These are phyloP conservation scores for Alternaria hordeiaustralica DNA, from an alignment of 2,329 filamentous ascomycete genomes.

Conservation along the genomic window DNA sequence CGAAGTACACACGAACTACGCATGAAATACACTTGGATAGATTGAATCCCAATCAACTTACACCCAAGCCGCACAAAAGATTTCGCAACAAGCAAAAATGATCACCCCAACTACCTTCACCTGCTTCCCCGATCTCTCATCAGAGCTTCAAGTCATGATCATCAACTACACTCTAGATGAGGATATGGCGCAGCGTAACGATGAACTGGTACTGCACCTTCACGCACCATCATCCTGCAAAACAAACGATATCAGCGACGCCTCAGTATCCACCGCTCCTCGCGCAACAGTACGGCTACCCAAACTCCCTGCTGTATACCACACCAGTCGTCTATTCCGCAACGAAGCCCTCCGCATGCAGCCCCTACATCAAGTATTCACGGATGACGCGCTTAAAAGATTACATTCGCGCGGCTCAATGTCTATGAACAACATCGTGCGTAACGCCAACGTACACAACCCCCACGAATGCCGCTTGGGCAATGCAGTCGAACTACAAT, in stretches of 20 bases:
- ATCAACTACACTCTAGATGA: neutral
- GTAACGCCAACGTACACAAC: too few relatives aligned
- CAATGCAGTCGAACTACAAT: too few relatives aligned
- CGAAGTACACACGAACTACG: too few relatives aligned
- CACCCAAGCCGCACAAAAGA: neutral
- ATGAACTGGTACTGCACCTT: neutral
- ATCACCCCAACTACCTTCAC: neutral
- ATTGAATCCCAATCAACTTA: too few relatives aligned
- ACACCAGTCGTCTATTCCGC: neutral
- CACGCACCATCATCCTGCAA: neutral
- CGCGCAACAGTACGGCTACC: neutral
- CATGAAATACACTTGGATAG: too few relatives aligned
- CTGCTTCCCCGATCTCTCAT: neutral
- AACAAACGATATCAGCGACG: neutral
- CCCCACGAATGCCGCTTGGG: too few relatives aligned
- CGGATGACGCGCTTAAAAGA: accelerated
- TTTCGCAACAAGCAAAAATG: neutral
- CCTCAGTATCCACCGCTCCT: accelerated
- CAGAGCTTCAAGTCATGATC: neutral
- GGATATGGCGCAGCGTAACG: neutral
- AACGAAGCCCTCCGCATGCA: neutral
- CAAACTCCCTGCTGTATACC: neutral
- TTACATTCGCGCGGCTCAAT: neutral
- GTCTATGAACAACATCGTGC: too few relatives aligned
- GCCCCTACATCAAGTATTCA: neutral